These are phyloP conservation scores for Patellifolia procumbens DNA, from an alignment of 179 eudicot species.

Conservation along the genomic window DNA sequence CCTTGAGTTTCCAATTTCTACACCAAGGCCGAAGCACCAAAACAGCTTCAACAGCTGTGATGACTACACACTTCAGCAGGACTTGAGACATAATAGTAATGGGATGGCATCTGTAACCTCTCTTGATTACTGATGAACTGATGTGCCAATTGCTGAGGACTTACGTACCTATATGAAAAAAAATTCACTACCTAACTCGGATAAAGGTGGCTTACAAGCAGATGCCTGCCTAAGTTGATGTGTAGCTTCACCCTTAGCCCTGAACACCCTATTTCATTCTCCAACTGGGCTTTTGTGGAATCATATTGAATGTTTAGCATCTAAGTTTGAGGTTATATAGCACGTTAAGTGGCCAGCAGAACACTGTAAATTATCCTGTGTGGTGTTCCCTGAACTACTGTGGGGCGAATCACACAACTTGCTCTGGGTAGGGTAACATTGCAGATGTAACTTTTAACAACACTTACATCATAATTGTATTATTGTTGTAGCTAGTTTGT, in stretches of 20 bases:
- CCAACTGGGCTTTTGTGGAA: slow-evolving; percentile 9
- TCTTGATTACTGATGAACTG: slow-evolving; percentile 53
- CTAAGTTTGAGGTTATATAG: slow-evolving; percentile 28
- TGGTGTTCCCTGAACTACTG: slow-evolving; percentile 20
- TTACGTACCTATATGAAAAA: slow-evolving; percentile 3
- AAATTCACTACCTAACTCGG: background rate
- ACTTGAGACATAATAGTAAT: slow-evolving; percentile 45
- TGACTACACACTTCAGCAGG: slow-evolving; percentile 40
- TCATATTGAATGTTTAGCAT: slow-evolving; percentile 21
- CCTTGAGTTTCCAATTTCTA: slow-evolving; percentile 57
- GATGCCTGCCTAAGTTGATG: background rate
- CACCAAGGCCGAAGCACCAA: slow-evolving; percentile 42
- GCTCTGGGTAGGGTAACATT: slow-evolving; percentile 10
- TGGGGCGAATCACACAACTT: slow-evolving; percentile 19
- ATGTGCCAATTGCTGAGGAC: slow-evolving; percentile 13
- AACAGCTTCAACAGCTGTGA: slow-evolving; percentile 44
- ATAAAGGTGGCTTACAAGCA: slow-evolving; percentile 10
- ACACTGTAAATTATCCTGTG: slow-evolving; percentile 26
- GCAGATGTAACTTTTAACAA: slow-evolving; percentile 20
- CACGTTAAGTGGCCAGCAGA: slow-evolving; percentile 22
- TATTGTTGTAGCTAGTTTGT: slow-evolving; percentile 26
- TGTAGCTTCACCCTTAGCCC: slow-evolving; percentile 14
- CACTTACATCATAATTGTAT: slow-evolving; percentile 24
- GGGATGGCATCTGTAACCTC: slow-evolving; percentile 64
- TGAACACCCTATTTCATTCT: slow-evolving; percentile 3